phyloP scores from a whole-genome alignment of 306 rosid genomes.

The Acacia crassicarpa region DNA sequence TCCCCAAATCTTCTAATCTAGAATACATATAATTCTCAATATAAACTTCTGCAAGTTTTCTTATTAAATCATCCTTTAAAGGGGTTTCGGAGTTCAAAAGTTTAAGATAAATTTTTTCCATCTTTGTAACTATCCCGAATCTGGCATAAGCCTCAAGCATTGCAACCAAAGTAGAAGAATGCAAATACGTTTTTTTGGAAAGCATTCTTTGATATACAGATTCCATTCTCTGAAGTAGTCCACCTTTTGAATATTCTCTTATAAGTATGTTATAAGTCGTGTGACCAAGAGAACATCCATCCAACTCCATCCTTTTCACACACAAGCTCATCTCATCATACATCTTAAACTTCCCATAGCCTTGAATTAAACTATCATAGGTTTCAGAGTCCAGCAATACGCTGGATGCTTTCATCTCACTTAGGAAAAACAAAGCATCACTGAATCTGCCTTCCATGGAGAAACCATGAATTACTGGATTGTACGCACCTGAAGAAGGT shows the following conservation, averaged over 20 bases:
- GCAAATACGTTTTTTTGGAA: conserved; percentile 61
- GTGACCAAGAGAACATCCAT: conserved; percentile 62
- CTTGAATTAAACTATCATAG: conserved; percentile 64
- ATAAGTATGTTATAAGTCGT: conserved; percentile 67
- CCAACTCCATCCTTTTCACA: conserved; percentile 59
- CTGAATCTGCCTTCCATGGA: conserved; percentile 48
- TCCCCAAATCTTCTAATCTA: conserved; percentile 59
- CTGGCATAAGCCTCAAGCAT: conserved; percentile 73
- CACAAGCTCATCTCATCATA: conserved; percentile 70
- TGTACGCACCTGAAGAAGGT: conserved; percentile 53
- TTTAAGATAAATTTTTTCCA: conserved; percentile 59
- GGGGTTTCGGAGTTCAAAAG: conserved; percentile 44
- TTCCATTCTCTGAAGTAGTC: conserved; percentile 64
- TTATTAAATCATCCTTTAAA: conserved; percentile 57
- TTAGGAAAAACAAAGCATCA: conserved; percentile 45
- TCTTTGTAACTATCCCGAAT: conserved; percentile 68
- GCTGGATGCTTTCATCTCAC: conserved; percentile 57
- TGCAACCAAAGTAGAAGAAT: conserved; percentile 58
- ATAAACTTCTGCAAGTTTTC: conserved; percentile 64
- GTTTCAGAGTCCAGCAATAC: conserved; percentile 52
- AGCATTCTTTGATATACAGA: conserved; percentile 53
- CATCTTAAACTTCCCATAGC: conserved; percentile 67
- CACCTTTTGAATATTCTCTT: conserved; percentile 63
- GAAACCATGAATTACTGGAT: conserved; percentile 57
- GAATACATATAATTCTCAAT: conserved; percentile 65